Evolutionary conservation across 805 yeast genomes (phyloP).

Genomic region (Jamesozyma rosinii): DNA sequence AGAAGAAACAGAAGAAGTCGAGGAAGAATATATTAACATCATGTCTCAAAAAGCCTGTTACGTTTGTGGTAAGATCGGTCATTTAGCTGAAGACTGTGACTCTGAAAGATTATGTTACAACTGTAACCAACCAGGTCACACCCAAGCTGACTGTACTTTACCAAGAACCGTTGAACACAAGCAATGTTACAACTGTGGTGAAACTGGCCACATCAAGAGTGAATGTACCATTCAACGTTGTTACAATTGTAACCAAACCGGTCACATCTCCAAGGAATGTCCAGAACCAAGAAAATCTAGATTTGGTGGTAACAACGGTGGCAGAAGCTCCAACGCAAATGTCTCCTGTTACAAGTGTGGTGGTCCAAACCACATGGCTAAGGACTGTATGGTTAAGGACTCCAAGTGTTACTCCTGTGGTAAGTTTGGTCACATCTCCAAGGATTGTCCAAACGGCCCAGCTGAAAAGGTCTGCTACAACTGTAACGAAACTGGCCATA

Average conservation of each 20-base stretch:
- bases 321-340: conserved; percentile 14
- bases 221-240: conserved; percentile 75
- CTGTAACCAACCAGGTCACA: conserved; percentile 85
- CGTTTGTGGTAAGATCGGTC: conserved; percentile 89
- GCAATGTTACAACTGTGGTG: conserved; percentile 91
- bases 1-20: conserved; percentile 1
- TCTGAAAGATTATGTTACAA: conserved; percentile 84
- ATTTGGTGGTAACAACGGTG: conserved; percentile 14
- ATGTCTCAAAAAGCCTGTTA: conserved; percentile 69
- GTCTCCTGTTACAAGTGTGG: conserved; percentile 80
- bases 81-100: conserved; percentile 84
- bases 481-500: conserved; percentile 63
- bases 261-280: conserved; percentile 79
- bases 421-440: conserved; percentile 78
- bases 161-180: conserved; percentile 79
- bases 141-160: conserved; percentile 78
- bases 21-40: neutral
- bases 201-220: conserved; percentile 77
- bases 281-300: conserved; percentile 36
- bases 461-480: conserved; percentile 42
- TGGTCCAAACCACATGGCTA: conserved; percentile 87
- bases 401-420: conserved; percentile 91
- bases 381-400: conserved; percentile 71
- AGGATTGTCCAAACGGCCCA: conserved; percentile 48
- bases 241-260: conserved; percentile 67